Evolutionary conservation across 2,329 filamentous ascomycete genomes (phyloP).

Genomic region (Aspergillus eucalypticola): DNA sequence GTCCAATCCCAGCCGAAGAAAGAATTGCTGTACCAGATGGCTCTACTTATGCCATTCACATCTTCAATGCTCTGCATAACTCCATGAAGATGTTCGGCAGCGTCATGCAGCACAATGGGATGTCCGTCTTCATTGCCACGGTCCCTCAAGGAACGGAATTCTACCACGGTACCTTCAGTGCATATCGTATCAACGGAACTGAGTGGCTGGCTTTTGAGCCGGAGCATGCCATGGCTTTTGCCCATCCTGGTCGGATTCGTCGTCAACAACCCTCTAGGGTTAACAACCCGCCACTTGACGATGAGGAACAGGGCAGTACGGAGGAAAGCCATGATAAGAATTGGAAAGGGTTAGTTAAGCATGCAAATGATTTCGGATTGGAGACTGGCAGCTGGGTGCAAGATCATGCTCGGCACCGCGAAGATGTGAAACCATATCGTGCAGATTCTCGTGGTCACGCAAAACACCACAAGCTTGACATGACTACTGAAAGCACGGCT

Average conservation of each 20-base stretch:
- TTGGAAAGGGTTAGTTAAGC: not conserved
- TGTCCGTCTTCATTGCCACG: not conserved
- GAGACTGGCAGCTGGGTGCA: not conserved
- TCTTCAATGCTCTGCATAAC: not conserved
- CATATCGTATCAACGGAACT: not conserved
- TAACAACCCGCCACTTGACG: not conserved
- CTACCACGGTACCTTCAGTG: not conserved
- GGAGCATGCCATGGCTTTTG: constrained; percentile 1
- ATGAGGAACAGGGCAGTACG: not conserved
- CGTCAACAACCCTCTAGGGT: not conserved
- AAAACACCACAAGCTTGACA: not conserved
- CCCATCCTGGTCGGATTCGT: not conserved
- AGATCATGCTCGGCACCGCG: not conserved
- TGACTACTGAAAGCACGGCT: not conserved
- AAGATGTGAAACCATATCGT: not conserved
- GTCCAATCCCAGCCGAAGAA: not conserved
- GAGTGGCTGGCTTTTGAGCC: not conserved
- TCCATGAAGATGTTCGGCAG: constrained; percentile 1
- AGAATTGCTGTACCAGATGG: not conserved
- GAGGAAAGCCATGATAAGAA: not conserved
- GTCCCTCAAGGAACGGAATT: not conserved
- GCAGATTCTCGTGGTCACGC: not conserved
- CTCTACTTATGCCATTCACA: not conserved
- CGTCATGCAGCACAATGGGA: not conserved
- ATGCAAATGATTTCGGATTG: not conserved